A percentile compares a stretch with the other conserved stretches of the same genome.
Conservation (phyloP, 805 yeast genomes). For the Nakazawaea ambrosiae region DNA sequence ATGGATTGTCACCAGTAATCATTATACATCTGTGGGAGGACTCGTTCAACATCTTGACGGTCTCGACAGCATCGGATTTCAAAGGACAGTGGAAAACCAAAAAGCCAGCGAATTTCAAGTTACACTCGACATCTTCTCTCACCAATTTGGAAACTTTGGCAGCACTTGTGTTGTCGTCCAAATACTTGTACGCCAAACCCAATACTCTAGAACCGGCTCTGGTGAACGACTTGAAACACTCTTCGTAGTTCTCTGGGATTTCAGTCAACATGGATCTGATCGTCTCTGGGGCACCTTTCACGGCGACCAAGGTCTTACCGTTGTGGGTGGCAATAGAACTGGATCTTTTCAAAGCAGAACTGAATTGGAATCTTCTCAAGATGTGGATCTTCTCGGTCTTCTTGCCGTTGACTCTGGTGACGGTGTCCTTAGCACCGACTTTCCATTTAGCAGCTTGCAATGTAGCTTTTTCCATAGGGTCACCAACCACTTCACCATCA, state of each 20-base stretch:
- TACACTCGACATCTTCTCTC: conserved; percentile 72
- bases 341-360: conserved; percentile 92
- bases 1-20: conserved; percentile 99
- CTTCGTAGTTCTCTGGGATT: conserved; percentile 78
- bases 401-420: conserved; percentile 36
- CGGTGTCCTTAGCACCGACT: conserved; percentile 69
- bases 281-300: conserved; percentile 98
- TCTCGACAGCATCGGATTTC: conserved; percentile 86
- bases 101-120: conserved; percentile 80
- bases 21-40: conserved; percentile 93
- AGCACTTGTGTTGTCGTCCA: conserved; percentile 44
- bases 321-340: conserved; percentile 67
- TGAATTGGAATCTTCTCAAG: conserved; percentile 92
- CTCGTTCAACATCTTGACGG: conserved; percentile 87
- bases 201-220: conserved; percentile 95
- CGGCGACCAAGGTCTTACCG: conserved; percentile 64
- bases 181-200: conserved; percentile 82
- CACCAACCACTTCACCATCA: conserved; percentile 97
- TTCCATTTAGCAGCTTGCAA: conserved; percentile 82
- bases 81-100: conserved; percentile 96
- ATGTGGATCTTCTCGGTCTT: conserved; percentile 51
- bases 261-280: conserved; percentile 65
- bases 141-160: conserved; percentile 49
- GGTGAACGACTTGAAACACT: conserved; percentile 80
- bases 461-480: conserved; percentile 98